Percentiles rank a stretch among this genome's conserved stretches.
Conservation (phyloP, 257 asterid genomes). For the Nicotiana undulata region DNA sequence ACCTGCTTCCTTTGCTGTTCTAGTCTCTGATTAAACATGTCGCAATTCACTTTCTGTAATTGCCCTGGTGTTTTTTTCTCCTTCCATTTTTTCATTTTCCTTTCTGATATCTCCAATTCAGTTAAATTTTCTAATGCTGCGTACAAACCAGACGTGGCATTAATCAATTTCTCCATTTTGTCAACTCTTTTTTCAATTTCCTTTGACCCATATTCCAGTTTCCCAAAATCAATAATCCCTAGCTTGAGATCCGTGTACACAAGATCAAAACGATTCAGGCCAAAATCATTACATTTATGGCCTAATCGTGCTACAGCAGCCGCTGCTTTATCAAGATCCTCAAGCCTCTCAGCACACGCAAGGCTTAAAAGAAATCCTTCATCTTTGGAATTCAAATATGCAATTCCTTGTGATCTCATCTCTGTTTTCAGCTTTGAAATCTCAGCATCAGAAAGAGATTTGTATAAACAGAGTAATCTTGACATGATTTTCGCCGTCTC, state of each 20-base stretch:
- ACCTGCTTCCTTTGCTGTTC: conserved; percentile 57
- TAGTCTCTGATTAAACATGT: conserved; percentile 29
- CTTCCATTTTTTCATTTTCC: conserved; percentile 37
- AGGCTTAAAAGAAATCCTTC: conserved; percentile 48
- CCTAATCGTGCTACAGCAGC: conserved; percentile 50
- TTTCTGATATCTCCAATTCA: conserved; percentile 49
- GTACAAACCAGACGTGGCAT: conserved; percentile 41
- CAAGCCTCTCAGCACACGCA: conserved; percentile 65
- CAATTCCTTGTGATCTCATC: conserved; percentile 44
- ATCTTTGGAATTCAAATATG: conserved; percentile 53
- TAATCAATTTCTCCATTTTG: conserved; percentile 50
- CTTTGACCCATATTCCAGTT: conserved; percentile 41
- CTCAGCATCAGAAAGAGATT: conserved; percentile 43
- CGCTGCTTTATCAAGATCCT: conserved; percentile 67
- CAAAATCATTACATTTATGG: conserved; percentile 45
- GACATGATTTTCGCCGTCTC: conserved; percentile 76
- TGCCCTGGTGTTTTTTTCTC: conserved; percentile 16
- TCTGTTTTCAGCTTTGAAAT: conserved; percentile 30
- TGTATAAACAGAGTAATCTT: conserved; percentile 52
- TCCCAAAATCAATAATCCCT: conserved; percentile 35
- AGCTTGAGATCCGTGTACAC: conserved; percentile 47
- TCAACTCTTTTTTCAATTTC: conserved; percentile 32
- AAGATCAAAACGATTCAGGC: conserved; percentile 45
- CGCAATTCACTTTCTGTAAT: conserved; percentile 24
- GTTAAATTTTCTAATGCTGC: conserved; percentile 40